Evolutionary conservation across 2,329 filamentous ascomycete genomes (phyloP), one percentile per base, ranked within the genome.

Genomic region (Xylariaceae sp.): DNA sequence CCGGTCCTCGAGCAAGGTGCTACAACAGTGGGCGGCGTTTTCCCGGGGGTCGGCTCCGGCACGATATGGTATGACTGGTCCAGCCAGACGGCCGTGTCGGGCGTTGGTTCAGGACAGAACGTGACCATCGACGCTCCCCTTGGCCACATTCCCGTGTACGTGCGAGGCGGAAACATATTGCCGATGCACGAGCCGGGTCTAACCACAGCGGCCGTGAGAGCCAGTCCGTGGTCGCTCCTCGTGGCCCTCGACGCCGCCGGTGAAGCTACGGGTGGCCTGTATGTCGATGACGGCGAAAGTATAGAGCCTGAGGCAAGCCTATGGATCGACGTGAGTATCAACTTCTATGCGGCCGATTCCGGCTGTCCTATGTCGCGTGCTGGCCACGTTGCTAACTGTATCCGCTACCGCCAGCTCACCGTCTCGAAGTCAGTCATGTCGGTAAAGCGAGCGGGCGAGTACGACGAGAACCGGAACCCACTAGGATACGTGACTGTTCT

Each of bases 21-120:
- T 13, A 73, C 64, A 0, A 72, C 69, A 2, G 82, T 86, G 6
- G 64, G 75, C 17, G 83, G 79, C 18, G 74, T 86, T 3, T 88
- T 88, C 59, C 84, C 84, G 0, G 83, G 83, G 5, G 59, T 78
- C 2, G 69, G 69, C 2, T 60, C 70, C 1, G 78, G 68, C 3
- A 74, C 76, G 28, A 59, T 78, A 2, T 89, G 83, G 80, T 89
- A 88, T 52, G 84, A 89, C 57, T 89, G 83, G 83, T 88, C 88
- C 59, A 83, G 73, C n/a, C 74, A 78, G 35, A 69, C 68, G 0
- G 68, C 67, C 0, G 66, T 86, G 8, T 46, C 49, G 1, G 57
- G 52, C 4, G 57, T 64, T 1, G 18, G 43, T 3, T 36, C 53
- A 1, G 66, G 62, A 3, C 51, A 64, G 47, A 67, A 67, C 26